phyloP scores from a whole-genome alignment of 2,329 filamentous ascomycete genomes.

The Epichloe gansuensis region DNA sequence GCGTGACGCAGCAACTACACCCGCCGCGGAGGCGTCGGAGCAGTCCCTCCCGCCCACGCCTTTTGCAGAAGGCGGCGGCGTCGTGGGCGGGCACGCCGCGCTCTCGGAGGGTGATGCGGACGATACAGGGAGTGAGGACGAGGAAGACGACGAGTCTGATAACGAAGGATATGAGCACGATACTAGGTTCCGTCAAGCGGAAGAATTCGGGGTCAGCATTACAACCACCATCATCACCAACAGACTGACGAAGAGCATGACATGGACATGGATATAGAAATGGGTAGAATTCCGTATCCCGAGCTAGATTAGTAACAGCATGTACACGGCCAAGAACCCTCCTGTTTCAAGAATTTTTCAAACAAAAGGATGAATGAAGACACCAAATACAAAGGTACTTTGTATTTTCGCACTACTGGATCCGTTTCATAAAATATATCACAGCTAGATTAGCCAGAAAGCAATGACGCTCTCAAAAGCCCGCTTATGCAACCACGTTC shows the following conservation, averaged over 20 bases:
- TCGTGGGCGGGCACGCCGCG: conserved; percentile 6
- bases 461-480: too few relatives aligned
- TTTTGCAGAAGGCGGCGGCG: not conserved
- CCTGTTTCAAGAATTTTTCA: not conserved
- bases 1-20: conserved; percentile 12
- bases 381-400: too few relatives aligned
- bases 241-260: conserved; percentile 8
- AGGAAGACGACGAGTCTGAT: conserved; percentile 17
- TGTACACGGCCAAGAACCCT: not conserved
- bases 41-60: conserved; percentile 7
- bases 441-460: too few relatives aligned
- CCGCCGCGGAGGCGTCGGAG: conserved; percentile 9
- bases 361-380: too few relatives aligned
- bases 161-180: conserved; percentile 14
- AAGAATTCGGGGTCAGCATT: not conserved
- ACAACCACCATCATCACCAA: conserved; percentile 4
- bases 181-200: conserved; percentile 9
- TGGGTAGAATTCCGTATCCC: conserved; percentile 7
- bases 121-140: conserved; percentile 11
- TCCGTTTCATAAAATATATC: too few relatives aligned
- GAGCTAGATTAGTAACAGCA: conserved; percentile 8
- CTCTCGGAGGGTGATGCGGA: conserved; percentile 12
- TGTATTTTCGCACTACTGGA: too few relatives aligned
- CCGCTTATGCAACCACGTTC: too few relatives aligned
- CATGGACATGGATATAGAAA: not conserved